A percentile compares a stretch with the other conserved stretches of the same genome.
Evolutionary conservation across 2,329 filamentous ascomycete species (phyloP).

Genomic region (Onygena corvina): DNA sequence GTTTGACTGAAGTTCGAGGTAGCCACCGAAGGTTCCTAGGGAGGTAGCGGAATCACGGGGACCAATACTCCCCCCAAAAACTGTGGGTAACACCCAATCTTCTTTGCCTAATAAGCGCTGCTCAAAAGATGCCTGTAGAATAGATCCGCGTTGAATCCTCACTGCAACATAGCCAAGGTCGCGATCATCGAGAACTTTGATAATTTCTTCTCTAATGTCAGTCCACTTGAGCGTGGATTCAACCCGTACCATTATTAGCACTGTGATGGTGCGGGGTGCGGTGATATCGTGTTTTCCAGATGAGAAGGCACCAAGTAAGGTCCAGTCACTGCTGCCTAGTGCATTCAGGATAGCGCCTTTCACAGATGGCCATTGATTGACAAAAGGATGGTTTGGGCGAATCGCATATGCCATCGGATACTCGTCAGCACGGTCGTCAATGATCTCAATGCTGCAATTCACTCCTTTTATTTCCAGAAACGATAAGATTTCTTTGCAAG

Average conservation of each 20-base stretch:
- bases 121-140: background rate
- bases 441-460: background rate
- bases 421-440: background rate
- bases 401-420: background rate
- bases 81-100: background rate
- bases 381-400: background rate
- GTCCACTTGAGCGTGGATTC: background rate
- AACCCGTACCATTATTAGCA: background rate
- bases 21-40: background rate
- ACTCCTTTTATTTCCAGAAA: background rate
- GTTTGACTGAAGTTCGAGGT: background rate
- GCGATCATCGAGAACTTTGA: background rate
- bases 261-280: background rate
- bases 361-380: background rate
- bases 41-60: background rate
- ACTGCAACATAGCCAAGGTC: background rate
- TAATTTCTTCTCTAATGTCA: background rate
- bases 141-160: background rate
- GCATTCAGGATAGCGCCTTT: background rate
- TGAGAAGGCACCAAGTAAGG: background rate
- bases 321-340: background rate
- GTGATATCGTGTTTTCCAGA: background rate
- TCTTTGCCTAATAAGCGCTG: background rate
- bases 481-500: conserved; percentile 2
- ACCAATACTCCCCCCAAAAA: background rate